Percentiles rank a stretch among this genome's conserved stretches.
Conservation (phyloP, 306 rosid species). For the Crotalaria pallida region DNA sequence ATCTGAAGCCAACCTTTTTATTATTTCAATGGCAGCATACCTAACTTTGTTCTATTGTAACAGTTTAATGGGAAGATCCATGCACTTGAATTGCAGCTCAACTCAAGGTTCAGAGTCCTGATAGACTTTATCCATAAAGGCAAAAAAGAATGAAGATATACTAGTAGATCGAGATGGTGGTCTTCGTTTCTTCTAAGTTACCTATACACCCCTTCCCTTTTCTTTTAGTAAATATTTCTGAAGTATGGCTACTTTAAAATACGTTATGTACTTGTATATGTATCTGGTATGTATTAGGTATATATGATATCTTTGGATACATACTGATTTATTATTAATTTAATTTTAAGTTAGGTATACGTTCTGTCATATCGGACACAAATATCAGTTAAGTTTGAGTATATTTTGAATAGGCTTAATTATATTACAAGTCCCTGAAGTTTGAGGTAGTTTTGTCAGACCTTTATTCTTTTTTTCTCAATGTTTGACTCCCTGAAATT, state of each 20-base stretch:
- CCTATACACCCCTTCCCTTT: not conserved
- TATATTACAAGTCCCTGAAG: no score
- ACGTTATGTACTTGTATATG: no score
- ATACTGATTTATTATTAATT: no score
- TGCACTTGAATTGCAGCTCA: not conserved
- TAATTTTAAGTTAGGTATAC: no score
- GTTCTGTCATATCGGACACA: no score
- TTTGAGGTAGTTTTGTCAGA: no score
- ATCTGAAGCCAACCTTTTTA: not conserved
- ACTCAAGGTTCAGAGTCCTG: not conserved
- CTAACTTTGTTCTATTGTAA: slow-evolving; percentile 10
- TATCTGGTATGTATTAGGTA: not conserved
- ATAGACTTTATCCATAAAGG: not conserved
- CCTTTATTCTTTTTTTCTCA: no score
- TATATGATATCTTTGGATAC: not conserved
- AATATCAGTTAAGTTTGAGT: no score
- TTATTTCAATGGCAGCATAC: slow-evolving; percentile 11
- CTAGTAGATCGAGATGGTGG: not conserved
- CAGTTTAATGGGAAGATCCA: slow-evolving; percentile 1
- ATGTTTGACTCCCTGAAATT: no score
- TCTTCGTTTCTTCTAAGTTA: not conserved
- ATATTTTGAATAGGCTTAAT: no score
- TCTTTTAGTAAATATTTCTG: not conserved
- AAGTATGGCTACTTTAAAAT: no score
- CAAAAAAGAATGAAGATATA: not conserved